These are phyloP conservation scores for Tagetes patula DNA, from an alignment of 129 eudicot genomes.

Conservation along the genomic window DNA sequence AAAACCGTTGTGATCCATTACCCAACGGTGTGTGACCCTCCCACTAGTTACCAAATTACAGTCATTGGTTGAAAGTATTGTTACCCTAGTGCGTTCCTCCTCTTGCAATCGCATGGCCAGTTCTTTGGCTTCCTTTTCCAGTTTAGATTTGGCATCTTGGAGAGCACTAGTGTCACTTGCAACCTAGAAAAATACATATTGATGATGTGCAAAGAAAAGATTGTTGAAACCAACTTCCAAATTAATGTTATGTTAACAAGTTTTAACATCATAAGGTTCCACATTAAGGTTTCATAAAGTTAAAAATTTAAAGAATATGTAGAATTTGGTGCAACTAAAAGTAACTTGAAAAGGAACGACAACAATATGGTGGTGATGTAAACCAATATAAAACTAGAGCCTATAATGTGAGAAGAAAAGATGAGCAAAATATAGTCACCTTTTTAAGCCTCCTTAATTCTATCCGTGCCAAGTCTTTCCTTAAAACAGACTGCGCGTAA, in stretches of 20 bases:
- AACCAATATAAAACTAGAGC: neutral
- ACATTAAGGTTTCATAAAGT: neutral
- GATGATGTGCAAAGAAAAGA: slow-evolving; percentile 3
- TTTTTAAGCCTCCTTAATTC: slow-evolving; percentile 63
- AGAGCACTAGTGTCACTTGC: slow-evolving; percentile 70
- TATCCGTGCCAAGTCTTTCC: slow-evolving; percentile 51
- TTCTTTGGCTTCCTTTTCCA: slow-evolving; percentile 80
- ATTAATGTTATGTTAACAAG: neutral
- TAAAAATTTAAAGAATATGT: neutral
- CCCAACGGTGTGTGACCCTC: neutral
- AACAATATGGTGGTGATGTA: neutral
- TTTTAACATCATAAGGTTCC: neutral
- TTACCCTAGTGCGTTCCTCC: slow-evolving; percentile 76
- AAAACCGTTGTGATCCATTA: neutral
- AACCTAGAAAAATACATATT: slow-evolving; percentile 45
- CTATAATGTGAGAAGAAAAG: slow-evolving; percentile 18
- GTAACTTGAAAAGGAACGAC: neutral
- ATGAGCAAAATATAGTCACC: slow-evolving; percentile 40
- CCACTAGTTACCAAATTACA: neutral
- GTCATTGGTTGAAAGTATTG: slow-evolving; percentile 24
- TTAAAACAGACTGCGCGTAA: slow-evolving; percentile 57
- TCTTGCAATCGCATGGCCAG: slow-evolving; percentile 53
- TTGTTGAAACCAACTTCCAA: slow-evolving; percentile 14
- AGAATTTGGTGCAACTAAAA: slow-evolving; percentile 5
- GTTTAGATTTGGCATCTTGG: slow-evolving; percentile 60